phyloP scores from a whole-genome alignment of 2,329 filamentous ascomycete genomes.

The Pyrenochaeta sp. region DNA sequence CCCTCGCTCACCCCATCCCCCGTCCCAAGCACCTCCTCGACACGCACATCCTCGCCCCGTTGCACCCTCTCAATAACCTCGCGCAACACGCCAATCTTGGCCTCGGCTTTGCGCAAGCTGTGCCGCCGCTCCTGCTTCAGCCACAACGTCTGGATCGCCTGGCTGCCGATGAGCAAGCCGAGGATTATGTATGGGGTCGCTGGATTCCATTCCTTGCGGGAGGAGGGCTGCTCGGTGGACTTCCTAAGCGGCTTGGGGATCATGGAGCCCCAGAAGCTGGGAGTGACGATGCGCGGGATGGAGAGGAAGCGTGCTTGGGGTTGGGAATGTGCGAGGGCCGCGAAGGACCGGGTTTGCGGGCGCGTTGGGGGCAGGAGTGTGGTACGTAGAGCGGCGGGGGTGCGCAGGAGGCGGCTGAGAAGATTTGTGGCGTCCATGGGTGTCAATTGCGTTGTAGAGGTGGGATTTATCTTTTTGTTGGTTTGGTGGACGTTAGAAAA shows the following conservation, averaged over 20 bases:
- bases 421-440: constrained; percentile 34
- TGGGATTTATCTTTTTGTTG: neutral
- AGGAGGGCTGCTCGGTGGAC: constrained; percentile 10
- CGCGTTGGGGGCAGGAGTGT: constrained; percentile 20
- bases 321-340: constrained; percentile 23
- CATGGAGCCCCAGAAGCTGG: constrained; percentile 48
- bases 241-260: constrained; percentile 42
- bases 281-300: constrained; percentile 46
- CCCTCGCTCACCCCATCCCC: constrained; percentile 76
- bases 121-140: constrained; percentile 77
- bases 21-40: constrained; percentile 80
- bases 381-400: constrained; percentile 28
- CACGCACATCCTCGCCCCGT: constrained; percentile 62
- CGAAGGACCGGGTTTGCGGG: constrained; percentile 31
- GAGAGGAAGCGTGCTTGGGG: constrained; percentile 30
- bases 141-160: constrained; percentile 90
- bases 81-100: constrained; percentile 75
- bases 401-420: constrained; percentile 38
- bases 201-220: constrained; percentile 60
- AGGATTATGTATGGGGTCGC: constrained; percentile 71
- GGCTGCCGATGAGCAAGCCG: constrained; percentile 85
- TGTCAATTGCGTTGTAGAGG: neutral
- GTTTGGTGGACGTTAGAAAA: neutral
- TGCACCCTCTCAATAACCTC: constrained; percentile 68
- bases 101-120: constrained; percentile 78